Evolutionary conservation across 75 land plant species (phyloP).

Genomic region (Isoetes taiwanensis): DNA sequence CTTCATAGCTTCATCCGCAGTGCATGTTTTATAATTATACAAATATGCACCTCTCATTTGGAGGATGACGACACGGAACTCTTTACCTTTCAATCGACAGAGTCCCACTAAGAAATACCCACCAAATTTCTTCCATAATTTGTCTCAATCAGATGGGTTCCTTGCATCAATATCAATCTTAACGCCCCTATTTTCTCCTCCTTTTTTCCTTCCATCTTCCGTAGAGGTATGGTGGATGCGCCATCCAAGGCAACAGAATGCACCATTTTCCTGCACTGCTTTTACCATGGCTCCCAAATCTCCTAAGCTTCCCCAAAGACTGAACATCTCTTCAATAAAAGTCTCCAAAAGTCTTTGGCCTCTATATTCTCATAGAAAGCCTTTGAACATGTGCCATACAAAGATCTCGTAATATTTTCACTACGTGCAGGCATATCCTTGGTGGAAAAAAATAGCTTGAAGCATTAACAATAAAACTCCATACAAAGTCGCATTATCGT

Average conservation of each 20-base stretch:
- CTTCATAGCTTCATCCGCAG: too few relatives aligned
- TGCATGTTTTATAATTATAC: too few relatives aligned
- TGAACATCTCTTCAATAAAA: slow-evolving; percentile 33
- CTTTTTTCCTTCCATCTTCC: too few relatives aligned
- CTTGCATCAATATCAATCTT: too few relatives aligned
- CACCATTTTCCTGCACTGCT: slow-evolving; percentile 48
- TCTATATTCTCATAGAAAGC: slow-evolving; percentile 3
- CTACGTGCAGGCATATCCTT: slow-evolving; percentile 15
- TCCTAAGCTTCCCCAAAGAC: slow-evolving; percentile 23
- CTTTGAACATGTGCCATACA: slow-evolving; percentile 28
- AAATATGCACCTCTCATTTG: too few relatives aligned
- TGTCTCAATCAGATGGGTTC: too few relatives aligned
- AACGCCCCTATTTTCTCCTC: too few relatives aligned
- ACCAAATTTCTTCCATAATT: too few relatives aligned
- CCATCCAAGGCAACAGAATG: slow-evolving; percentile 27
- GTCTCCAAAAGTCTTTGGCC: slow-evolving; percentile 36
- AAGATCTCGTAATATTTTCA: slow-evolving; percentile 2
- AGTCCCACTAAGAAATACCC: too few relatives aligned
- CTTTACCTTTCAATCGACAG: too few relatives aligned
- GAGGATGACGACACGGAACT: too few relatives aligned
- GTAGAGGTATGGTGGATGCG: too few relatives aligned
- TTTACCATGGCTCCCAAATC: slow-evolving; percentile 19
- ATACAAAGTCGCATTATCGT: slow-evolving; percentile 2
- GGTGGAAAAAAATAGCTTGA: background rate
- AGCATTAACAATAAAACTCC: background rate